phyloP scores from a whole-genome alignment of 2,329 filamentous ascomycete genomes.

The Aspergillus sp. region DNA sequence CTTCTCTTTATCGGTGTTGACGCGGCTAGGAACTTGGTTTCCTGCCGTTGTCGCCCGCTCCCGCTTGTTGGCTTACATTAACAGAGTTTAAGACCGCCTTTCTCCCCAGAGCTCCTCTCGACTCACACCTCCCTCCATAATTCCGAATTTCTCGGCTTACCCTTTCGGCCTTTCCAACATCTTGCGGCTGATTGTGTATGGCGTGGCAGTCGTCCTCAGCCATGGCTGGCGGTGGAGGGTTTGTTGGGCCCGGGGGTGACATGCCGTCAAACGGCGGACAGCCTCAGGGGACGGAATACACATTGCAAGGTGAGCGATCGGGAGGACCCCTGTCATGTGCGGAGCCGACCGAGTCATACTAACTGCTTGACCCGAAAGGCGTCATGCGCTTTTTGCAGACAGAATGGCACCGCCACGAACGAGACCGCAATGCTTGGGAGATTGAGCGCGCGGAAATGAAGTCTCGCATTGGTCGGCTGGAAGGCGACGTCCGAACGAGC shows the following conservation, averaged over 20 bases:
- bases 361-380: conserved; percentile 51
- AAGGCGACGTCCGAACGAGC: conserved; percentile 81
- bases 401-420: conserved; percentile 98
- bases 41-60: conserved; percentile 20
- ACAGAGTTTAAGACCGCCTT: conserved; percentile 15
- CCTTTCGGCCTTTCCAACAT: background rate
- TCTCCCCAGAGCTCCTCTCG: conserved; percentile 5
- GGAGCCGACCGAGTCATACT: conserved; percentile 11
- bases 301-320: conserved; percentile 60
- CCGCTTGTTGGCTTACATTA: conserved; percentile 18
- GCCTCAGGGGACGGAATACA: conserved; percentile 67
- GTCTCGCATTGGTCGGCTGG: conserved; percentile 88
- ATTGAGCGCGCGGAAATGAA: conserved; percentile 99
- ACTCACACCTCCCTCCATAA: conserved; percentile 3
- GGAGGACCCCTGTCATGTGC: background rate
- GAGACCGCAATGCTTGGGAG: conserved; percentile 97
- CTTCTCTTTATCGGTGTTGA: conserved; percentile 15
- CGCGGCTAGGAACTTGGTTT: conserved; percentile 22
- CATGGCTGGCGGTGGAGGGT: conserved; percentile 56
- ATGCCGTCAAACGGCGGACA: conserved; percentile 44
- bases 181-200: conserved; percentile 46
- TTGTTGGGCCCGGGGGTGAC: conserved; percentile 45
- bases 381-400: conserved; percentile 99
- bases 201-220: conserved; percentile 69
- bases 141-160: conserved; percentile 3